These are phyloP conservation scores for Millerozyma acaciae DNA, from an alignment of 805 yeast genomes.

Conservation along the genomic window DNA sequence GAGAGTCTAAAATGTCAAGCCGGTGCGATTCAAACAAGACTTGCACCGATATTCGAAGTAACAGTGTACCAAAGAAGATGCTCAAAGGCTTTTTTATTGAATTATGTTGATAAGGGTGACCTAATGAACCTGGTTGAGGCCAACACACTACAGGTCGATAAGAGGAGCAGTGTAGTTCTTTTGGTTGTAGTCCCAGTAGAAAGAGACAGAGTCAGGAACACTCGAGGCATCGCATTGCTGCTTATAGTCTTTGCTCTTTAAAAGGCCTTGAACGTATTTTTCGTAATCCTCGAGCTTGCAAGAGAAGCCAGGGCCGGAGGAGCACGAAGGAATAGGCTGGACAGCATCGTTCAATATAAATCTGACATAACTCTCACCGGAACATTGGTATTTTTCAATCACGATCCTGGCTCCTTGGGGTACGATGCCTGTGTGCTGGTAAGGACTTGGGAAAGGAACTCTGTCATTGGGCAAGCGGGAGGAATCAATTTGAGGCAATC, in stretches of 20 bases:
- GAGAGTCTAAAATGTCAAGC: too few species aligned
- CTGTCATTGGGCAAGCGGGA: constrained; percentile 42
- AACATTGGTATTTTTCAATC: constrained; percentile 34
- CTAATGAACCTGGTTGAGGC: too few species aligned
- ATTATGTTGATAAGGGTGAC: too few species aligned
- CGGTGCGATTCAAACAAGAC: too few species aligned
- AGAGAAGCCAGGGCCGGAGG: constrained; percentile 40
- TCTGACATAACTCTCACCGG: constrained; percentile 30
- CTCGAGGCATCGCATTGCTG: constrained; percentile 24
- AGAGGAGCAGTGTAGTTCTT: constrained; percentile 8
- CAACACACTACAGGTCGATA: constrained; percentile 3
- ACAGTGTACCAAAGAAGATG: too few species aligned
- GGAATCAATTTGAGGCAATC: constrained; percentile 51
- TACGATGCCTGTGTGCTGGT: constrained; percentile 36
- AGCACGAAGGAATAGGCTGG: constrained; percentile 30
- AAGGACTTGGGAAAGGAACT: constrained; percentile 46
- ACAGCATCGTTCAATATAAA: constrained; percentile 40
- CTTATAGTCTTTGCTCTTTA: constrained; percentile 21
- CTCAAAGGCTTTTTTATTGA: too few species aligned
- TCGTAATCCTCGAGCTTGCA: constrained; percentile 36
- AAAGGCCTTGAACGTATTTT: constrained; percentile 23
- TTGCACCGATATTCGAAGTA: too few species aligned
- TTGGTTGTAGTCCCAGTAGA: constrained; percentile 39
- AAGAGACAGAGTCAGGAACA: constrained; percentile 27
- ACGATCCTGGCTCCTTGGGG: constrained; percentile 41